Evolutionary conservation across 2,329 filamentous ascomycete genomes (phyloP).

Genomic region (Aspergillus pseudoterreus): DNA sequence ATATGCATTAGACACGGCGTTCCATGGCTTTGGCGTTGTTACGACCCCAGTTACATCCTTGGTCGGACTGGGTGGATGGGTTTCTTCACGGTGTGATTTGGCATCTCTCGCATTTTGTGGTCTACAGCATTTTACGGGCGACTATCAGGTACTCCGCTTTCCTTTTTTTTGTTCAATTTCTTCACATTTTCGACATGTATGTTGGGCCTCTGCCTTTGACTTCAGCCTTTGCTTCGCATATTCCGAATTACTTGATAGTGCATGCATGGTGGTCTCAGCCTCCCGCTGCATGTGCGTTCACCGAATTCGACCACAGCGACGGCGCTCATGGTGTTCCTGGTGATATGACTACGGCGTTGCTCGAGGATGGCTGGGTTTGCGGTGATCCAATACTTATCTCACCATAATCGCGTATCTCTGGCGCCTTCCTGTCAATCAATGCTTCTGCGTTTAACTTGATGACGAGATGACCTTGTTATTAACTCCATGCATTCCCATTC

Average conservation of each 20-base stretch:
- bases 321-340: conserved; percentile 31
- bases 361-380: conserved; percentile 6
- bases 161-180: conserved; percentile 10
- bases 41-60: conserved; percentile 19
- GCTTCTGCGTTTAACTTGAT: conserved; percentile 19
- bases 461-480: conserved; percentile 24
- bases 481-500: conserved; percentile 1
- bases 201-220: conserved; percentile 11
- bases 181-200: conserved; percentile 20
- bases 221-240: conserved; percentile 9
- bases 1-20: conserved; percentile 36
- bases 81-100: conserved; percentile 20
- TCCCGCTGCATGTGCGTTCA: not conserved
- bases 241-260: conserved; percentile 6
- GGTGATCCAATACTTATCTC: not conserved
- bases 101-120: conserved; percentile 29
- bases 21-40: conserved; percentile 25
- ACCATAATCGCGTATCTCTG: conserved; percentile 7
- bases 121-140: conserved; percentile 22
- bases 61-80: conserved; percentile 22
- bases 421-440: conserved; percentile 9
- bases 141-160: conserved; percentile 13
- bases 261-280: not conserved
- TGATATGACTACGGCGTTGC: conserved; percentile 20
- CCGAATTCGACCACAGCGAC: conserved; percentile 23